Evolutionary conservation across 2,329 filamentous ascomycete genomes (phyloP), one percentile per base, ranked within the genome.

Genomic region (Fonsecaea nubica): DNA sequence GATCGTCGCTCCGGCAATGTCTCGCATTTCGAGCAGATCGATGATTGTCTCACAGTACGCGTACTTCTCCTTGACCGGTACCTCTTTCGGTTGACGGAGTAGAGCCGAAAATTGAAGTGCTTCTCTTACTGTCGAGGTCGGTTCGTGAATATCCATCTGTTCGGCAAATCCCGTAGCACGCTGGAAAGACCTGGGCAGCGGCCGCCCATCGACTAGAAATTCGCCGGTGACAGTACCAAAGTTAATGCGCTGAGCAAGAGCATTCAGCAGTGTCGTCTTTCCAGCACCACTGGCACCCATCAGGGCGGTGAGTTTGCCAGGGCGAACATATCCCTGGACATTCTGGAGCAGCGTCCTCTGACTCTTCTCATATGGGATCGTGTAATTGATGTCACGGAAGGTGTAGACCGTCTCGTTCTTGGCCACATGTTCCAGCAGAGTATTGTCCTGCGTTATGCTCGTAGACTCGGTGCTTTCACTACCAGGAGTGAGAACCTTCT

Each of bases 331-430:
- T 1, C 89, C 93, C 70, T 87, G 83, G 4, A 90, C 85, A 64
- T 89, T 82, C 66, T 87, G 82, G 10, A 90, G 77, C 4, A 90
- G 76, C 3, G 79, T 77, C 53, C 77, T 76, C 70, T 81, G 74
- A 13, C 80, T 80, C 45, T 77, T 76, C 53, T 81, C 78, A 57
- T 79, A 80, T 10, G 69, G 80, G 68, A 85, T 89, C 58, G 75
- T 85, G 76, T 97, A 97, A 74, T 89, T 92, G 67, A 97, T 87
- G 70, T 91, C 84, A 76, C 94, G 91, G 90, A 92, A 97, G 0
- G 93, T 96, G 66, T 96, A 83, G n/a, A 92, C 82, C 40, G 88
- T 87, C 58, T 90, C 87, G 67, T 89, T 89, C 73, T 85, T 86
- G 1, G 86, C 85, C 13, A 90, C 84, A 1, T 82, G 81, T 38